These are phyloP conservation scores for Thraustochytrium sp. DNA, from an alignment of 352 stramenopile species.

Conservation along the genomic window DNA sequence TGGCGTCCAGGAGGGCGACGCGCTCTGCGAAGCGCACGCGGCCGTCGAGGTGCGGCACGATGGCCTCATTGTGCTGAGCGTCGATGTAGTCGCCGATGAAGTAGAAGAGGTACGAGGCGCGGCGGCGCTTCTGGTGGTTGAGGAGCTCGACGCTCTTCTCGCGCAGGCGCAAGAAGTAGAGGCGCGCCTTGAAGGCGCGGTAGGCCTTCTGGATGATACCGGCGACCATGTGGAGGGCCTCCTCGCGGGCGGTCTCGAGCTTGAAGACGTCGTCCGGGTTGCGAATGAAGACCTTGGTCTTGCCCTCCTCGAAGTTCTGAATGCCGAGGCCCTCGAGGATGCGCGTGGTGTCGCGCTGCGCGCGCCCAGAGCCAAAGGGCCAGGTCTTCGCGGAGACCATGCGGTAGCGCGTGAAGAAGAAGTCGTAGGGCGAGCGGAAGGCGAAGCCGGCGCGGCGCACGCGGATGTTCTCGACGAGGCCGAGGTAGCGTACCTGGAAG, in stretches of 20 bases:
- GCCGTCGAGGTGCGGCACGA: slow-evolving; percentile 15
- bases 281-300: slow-evolving; percentile 82
- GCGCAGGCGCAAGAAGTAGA: slow-evolving; percentile 70
- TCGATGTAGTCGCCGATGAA: slow-evolving; percentile 42
- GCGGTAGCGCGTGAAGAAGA: slow-evolving; percentile 43
- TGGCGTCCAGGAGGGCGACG: slow-evolving; percentile 25
- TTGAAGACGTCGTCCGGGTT: slow-evolving; percentile 78
- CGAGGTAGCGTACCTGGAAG: slow-evolving; percentile 89
- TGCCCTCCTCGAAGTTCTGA: slow-evolving; percentile 74
- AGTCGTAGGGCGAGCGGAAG: slow-evolving; percentile 85
- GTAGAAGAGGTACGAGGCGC: neutral
- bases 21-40: slow-evolving; percentile 3
- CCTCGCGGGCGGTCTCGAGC: slow-evolving; percentile 73
- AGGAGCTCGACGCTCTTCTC: slow-evolving; percentile 78
- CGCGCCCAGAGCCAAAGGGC: slow-evolving; percentile 50
- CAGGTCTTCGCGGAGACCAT: slow-evolving; percentile 45
- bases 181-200: slow-evolving; percentile 67
- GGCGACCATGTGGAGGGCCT: slow-evolving; percentile 47
- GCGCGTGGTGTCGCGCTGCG: slow-evolving; percentile 62
- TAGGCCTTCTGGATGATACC: slow-evolving; percentile 71
- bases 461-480: slow-evolving; percentile 95
- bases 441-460: slow-evolving; percentile 96
- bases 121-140: slow-evolving; percentile 40
- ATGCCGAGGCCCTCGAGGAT: slow-evolving; percentile 40
- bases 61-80: slow-evolving; percentile 24